Percentiles rank a stretch among this genome's conserved stretches.
Conservation (phyloP, 2,329 filamentous ascomycete species). For the Lasiodiplodia gonubiensis region DNA sequence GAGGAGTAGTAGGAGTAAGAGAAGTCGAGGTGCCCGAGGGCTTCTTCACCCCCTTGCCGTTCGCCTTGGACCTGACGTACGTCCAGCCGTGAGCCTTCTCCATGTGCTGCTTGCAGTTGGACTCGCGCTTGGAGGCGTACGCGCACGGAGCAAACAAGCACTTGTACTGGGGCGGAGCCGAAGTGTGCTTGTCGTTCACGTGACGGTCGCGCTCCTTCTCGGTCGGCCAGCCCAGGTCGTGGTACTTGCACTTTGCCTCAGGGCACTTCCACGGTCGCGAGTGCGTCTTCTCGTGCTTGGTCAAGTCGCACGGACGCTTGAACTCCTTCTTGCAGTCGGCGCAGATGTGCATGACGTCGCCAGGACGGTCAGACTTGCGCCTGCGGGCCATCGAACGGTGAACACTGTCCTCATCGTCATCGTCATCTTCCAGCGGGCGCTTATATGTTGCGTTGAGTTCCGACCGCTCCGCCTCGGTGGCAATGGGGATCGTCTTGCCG, state of each 20-base stretch:
- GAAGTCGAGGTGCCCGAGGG: slow-evolving; percentile 35
- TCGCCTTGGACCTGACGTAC: slow-evolving; percentile 93
- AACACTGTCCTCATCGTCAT: slow-evolving; percentile 80
- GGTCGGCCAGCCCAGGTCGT: slow-evolving; percentile 89
- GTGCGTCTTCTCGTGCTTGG: slow-evolving; percentile 98
- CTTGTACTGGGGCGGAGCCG: slow-evolving; percentile 78
- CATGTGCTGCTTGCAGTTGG: slow-evolving; percentile 99
- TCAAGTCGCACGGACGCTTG: slow-evolving; percentile 94
- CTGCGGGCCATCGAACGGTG: slow-evolving; percentile 93
- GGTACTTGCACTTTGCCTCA: slow-evolving; percentile 83
- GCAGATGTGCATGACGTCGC: slow-evolving; percentile 83
- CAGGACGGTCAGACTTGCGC: slow-evolving; percentile 88
- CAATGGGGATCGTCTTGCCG: slow-evolving; percentile 79
- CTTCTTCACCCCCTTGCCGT: slow-evolving; percentile 64
- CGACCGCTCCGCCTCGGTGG: slow-evolving; percentile 45
- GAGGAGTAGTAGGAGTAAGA: slow-evolving; percentile 44
- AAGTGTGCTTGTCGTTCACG: slow-evolving; percentile 92
- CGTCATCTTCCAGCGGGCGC: slow-evolving; percentile 62
- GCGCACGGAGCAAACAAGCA: slow-evolving; percentile 84
- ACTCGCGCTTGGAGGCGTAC: slow-evolving; percentile 94
- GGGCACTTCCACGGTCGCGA: slow-evolving; percentile 95
- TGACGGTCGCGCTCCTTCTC: slow-evolving; percentile 98
- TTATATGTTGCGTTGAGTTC: slow-evolving; percentile 58
- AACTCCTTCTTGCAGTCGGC: slow-evolving; percentile 81
- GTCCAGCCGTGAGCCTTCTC: slow-evolving; percentile 92